Evolutionary conservation across 352 stramenopile species (phyloP).

Genomic region (Phytophthora hybrid): DNA sequence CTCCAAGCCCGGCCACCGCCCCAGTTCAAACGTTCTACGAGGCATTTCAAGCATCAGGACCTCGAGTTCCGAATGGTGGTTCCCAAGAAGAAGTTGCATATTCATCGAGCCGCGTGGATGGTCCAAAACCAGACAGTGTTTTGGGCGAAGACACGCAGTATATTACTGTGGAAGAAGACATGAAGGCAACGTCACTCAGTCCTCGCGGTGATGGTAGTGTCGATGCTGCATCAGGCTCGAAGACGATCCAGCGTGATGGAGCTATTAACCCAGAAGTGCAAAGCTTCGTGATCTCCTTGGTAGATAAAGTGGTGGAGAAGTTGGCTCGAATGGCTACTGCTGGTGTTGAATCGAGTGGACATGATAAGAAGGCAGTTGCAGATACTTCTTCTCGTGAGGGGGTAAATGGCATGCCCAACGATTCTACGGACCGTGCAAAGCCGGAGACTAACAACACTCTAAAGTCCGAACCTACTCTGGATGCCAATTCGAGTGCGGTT

Average conservation of each 20-base stretch:
- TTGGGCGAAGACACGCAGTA: slow-evolving; percentile 35
- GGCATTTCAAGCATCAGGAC: slow-evolving; percentile 30
- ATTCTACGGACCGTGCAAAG: not conserved
- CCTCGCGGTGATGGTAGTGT: not conserved
- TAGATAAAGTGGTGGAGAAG: slow-evolving; percentile 32
- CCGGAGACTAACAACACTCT: not conserved
- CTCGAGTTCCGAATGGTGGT: slow-evolving; percentile 25
- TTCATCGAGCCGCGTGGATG: slow-evolving; percentile 4
- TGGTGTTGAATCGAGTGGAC: slow-evolving; percentile 2
- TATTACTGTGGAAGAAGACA: slow-evolving; percentile 28
- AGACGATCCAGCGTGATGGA: slow-evolving; percentile 16
- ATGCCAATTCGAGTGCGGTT: not conserved
- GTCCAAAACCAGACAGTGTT: slow-evolving; percentile 19
- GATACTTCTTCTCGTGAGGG: not conserved
- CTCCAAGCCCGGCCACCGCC: slow-evolving; percentile 20
- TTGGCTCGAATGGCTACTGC: slow-evolving; percentile 9
- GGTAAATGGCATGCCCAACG: not conserved
- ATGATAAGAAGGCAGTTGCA: slow-evolving; percentile 1
- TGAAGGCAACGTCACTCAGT: not conserved
- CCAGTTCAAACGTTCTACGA: slow-evolving; percentile 26
- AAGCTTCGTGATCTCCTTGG: slow-evolving; percentile 24
- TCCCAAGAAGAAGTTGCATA: slow-evolving; percentile 10
- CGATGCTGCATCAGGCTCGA: not conserved
- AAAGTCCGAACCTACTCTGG: not conserved
- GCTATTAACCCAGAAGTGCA: slow-evolving; percentile 20